Evolutionary conservation across 148 eudicot species (phyloP).

Genomic region (Silene uniflora): DNA sequence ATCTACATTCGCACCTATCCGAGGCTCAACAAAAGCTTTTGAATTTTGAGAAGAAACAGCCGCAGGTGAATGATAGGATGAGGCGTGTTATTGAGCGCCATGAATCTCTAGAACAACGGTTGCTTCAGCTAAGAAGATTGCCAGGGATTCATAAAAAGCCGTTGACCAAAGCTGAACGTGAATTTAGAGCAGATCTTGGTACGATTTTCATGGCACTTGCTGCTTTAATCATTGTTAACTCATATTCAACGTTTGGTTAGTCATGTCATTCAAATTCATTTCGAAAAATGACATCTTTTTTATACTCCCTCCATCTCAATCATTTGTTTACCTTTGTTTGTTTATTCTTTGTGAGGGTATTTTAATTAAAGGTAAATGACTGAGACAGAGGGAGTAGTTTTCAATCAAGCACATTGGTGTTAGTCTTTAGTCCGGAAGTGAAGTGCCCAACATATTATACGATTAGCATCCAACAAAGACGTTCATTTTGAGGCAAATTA

Average conservation of each 20-base stretch:
- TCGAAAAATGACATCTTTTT: no score
- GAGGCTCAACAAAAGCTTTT: conserved; percentile 59
- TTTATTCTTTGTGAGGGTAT: no score
- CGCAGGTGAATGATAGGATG: conserved; percentile 49
- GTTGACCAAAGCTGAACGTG: conserved; percentile 76
- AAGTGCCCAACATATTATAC: no score
- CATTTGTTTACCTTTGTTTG: no score
- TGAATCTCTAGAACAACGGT: conserved; percentile 59
- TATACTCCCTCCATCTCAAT: no score
- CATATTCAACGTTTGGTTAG: not conserved
- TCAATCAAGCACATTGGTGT: no score
- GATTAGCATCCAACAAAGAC: no score
- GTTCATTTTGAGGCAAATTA: no score
- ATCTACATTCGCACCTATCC: conserved; percentile 51
- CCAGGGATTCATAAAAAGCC: conserved; percentile 76
- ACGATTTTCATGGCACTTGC: conserved; percentile 7
- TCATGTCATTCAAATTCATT: not conserved
- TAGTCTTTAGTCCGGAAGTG: no score
- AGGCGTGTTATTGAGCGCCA: conserved; percentile 45
- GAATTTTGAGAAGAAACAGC: conserved; percentile 62
- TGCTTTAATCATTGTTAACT: not conserved
- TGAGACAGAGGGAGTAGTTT: no score
- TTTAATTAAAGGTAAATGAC: no score
- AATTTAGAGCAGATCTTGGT: conserved; percentile 85
- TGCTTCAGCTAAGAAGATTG: conserved; percentile 57